Evolutionary conservation across 805 yeast genomes (phyloP).

Genomic region (Metschnikowia reukaufii): DNA sequence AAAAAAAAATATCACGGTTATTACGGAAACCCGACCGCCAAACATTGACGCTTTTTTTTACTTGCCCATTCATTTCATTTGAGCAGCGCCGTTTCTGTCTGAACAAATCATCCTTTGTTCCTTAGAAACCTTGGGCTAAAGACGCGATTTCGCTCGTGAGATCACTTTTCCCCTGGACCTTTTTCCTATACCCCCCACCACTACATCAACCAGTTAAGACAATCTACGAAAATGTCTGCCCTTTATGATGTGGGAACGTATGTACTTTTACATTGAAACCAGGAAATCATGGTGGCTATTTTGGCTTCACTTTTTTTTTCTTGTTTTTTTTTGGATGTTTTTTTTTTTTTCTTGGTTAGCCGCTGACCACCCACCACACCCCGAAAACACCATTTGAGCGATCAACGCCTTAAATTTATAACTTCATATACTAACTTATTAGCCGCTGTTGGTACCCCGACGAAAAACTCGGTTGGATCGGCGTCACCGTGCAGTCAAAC

Average conservation of each 20-base stretch:
- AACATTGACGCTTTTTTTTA: neutral
- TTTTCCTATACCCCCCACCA: neutral
- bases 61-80: neutral
- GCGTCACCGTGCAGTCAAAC: constrained; percentile 55
- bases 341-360: neutral
- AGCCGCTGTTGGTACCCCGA: constrained; percentile 81
- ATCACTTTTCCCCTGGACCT: neutral
- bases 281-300: no score
- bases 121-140: neutral
- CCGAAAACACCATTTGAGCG: no score
- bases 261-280: no score
- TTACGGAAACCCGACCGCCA: neutral
- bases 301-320: neutral
- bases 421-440: constrained; percentile 7
- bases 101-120: neutral
- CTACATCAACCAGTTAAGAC: neutral
- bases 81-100: neutral
- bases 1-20: neutral
- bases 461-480: constrained; percentile 70
- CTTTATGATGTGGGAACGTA: constrained; percentile 42
- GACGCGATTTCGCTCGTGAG: constrained; percentile 8
- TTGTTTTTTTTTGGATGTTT: neutral
- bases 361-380: no score
- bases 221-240: constrained; percentile 8
- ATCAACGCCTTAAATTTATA: neutral